Evolutionary conservation across 345 rosid genomes (phyloP).

Genomic region (Boechera divaricarpa): DNA sequence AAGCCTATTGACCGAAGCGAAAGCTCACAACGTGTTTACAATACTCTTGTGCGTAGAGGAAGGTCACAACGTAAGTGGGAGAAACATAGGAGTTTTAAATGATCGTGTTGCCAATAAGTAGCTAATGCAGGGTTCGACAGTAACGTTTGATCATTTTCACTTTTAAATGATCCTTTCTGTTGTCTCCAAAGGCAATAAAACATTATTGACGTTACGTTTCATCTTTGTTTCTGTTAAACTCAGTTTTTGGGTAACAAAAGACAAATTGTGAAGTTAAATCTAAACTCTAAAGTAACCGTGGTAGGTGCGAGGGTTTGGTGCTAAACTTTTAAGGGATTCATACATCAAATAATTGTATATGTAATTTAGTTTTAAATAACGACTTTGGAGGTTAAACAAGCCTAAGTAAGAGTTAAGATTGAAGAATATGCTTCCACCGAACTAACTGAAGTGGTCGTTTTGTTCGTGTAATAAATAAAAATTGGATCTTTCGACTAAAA

Average conservation of each 20-base stretch:
- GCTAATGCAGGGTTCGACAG: too few relatives aligned
- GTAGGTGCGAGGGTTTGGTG: not conserved
- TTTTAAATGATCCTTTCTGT: not conserved
- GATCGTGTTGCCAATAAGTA: too few relatives aligned
- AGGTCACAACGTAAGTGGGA: too few relatives aligned
- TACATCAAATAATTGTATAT: not conserved
- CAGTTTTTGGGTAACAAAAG: too few relatives aligned
- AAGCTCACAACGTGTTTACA: too few relatives aligned
- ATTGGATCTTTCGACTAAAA: not conserved
- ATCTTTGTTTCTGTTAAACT: not conserved
- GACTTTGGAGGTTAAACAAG: not conserved
- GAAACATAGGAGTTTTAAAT: too few relatives aligned
- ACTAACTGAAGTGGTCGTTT: slow-evolving; percentile 13
- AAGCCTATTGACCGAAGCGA: too few relatives aligned
- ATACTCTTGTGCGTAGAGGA: too few relatives aligned
- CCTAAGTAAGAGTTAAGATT: slow-evolving; percentile 1
- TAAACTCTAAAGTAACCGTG: not conserved
- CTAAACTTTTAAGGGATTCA: too few relatives aligned
- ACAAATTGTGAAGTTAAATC: not conserved
- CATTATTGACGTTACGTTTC: not conserved
- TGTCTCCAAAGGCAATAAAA: too few relatives aligned
- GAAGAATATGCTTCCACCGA: not conserved
- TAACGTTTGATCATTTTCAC: too few relatives aligned
- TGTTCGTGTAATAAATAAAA: slow-evolving; percentile 30
- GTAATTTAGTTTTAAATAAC: not conserved